phyloP scores from a whole-genome alignment of 768 basidiomycete species.

The Cubamyces sp. region DNA sequence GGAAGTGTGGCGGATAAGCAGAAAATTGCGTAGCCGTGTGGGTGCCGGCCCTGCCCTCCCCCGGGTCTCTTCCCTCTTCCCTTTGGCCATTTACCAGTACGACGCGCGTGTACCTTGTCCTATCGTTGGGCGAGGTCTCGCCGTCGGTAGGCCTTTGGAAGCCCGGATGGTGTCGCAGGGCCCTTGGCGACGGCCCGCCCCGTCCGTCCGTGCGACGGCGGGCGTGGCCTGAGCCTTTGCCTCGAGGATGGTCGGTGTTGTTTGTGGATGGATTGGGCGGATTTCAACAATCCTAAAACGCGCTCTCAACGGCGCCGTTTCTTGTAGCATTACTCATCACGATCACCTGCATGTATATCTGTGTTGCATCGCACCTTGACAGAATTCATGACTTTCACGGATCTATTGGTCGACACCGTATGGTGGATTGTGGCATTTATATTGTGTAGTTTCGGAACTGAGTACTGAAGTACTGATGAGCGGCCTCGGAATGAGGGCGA shows the following conservation, averaged over 20 bases:
- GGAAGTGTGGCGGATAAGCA: slow-evolving; percentile 27
- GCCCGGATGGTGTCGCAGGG: slow-evolving; percentile 1
- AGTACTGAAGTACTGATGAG: no score
- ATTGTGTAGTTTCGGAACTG: no score
- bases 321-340: slow-evolving; percentile 2
- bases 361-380: slow-evolving; percentile 6
- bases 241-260: slow-evolving; percentile 6
- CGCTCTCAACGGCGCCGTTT: slow-evolving; percentile 31
- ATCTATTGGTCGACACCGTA: background rate
- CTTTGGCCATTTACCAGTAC: background rate
- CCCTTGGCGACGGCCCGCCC: background rate
- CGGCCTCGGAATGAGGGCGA: no score
- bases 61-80: background rate
- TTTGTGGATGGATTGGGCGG: slow-evolving; percentile 40
- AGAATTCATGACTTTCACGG: slow-evolving; percentile 10
- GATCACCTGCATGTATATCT: slow-evolving; percentile 18
- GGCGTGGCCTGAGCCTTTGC: background rate
- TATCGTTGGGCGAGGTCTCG: background rate
- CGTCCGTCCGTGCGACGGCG: slow-evolving; percentile 5
- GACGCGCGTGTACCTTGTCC: background rate
- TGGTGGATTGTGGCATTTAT: no score
- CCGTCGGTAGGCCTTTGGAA: slow-evolving; percentile 6
- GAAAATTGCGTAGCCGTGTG: slow-evolving; percentile 26
- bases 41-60: slow-evolving; percentile 20
- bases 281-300: slow-evolving; percentile 78